Evolutionary conservation across 192 early-diverging fungal genomes (phyloP).

Genomic region (Spizellomyces punctatus): DNA sequence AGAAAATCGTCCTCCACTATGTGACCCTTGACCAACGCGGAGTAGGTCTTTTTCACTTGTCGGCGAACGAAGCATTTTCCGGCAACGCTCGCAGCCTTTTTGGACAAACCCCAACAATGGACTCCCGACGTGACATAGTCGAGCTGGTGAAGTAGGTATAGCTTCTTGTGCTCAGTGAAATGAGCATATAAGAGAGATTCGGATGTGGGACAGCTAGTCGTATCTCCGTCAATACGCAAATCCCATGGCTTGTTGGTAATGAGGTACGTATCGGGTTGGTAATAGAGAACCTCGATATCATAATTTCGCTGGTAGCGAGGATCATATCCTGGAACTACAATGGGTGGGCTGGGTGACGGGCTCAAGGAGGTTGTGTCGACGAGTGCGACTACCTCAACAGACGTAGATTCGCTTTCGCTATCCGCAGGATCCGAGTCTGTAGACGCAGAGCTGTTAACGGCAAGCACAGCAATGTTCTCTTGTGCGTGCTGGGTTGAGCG

Average conservation of each 20-base stretch:
- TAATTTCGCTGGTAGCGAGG: slow-evolving; percentile 30
- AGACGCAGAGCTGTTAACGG: not conserved
- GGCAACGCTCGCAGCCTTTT: slow-evolving; percentile 28
- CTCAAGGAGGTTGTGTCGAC: not conserved
- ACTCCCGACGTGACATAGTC: slow-evolving; percentile 48
- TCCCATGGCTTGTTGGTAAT: slow-evolving; percentile 30
- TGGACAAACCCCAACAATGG: slow-evolving; percentile 36
- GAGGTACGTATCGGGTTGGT: slow-evolving; percentile 23
- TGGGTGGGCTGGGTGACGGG: slow-evolving; percentile 15
- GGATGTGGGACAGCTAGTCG: slow-evolving; percentile 17
- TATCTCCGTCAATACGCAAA: slow-evolving; percentile 33
- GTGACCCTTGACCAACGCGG: slow-evolving; percentile 39
- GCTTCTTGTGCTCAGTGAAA: slow-evolving; percentile 30
- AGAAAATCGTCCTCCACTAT: slow-evolving; percentile 31
- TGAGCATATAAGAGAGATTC: slow-evolving; percentile 25
- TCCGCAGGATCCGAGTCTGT: not conserved
- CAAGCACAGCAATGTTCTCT: not conserved
- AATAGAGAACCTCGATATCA: slow-evolving; percentile 32
- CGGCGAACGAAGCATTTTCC: slow-evolving; percentile 31
- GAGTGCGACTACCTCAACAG: not conserved
- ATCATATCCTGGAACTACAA: slow-evolving; percentile 14
- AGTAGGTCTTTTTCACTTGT: slow-evolving; percentile 34
- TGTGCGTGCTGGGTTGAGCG: too few species aligned
- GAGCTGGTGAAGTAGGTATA: slow-evolving; percentile 44
- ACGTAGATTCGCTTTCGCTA: not conserved